Evolutionary conservation across 768 basidiomycete species (phyloP).

Genomic region (Suillus discolor): DNA sequence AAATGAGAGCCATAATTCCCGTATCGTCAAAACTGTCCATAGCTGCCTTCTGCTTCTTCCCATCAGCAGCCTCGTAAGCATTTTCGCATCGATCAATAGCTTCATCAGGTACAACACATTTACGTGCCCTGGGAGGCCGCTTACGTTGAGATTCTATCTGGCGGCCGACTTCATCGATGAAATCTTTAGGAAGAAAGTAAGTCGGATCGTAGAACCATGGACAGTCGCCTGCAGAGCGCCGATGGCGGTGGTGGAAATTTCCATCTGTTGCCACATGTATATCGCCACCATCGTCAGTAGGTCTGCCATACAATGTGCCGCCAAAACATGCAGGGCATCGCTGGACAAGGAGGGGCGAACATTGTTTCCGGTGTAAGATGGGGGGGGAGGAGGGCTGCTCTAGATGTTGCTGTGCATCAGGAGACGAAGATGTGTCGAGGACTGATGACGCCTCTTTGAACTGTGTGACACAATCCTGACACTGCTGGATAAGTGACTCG

Average conservation of each 20-base stretch:
- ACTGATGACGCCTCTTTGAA: not conserved
- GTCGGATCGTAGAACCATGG: slow-evolving; percentile 33
- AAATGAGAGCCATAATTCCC: slow-evolving; percentile 41
- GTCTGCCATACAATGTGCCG: slow-evolving; percentile 16
- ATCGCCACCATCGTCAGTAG: slow-evolving; percentile 30
- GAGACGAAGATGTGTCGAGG: not conserved
- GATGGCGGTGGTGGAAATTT: slow-evolving; percentile 43
- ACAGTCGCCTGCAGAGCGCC: slow-evolving; percentile 30
- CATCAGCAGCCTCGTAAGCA: slow-evolving; percentile 36
- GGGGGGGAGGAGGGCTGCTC: not conserved
- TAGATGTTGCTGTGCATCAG: not conserved
- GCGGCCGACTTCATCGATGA: slow-evolving; percentile 35
- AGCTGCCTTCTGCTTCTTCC: slow-evolving; percentile 29
- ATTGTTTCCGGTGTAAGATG: not conserved
- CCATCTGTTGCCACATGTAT: slow-evolving; percentile 41
- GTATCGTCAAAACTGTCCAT: slow-evolving; percentile 34
- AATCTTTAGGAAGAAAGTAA: slow-evolving; percentile 36
- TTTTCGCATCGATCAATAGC: slow-evolving; percentile 39
- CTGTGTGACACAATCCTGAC: not conserved
- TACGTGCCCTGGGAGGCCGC: slow-evolving; percentile 2
- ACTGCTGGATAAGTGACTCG: slow-evolving; percentile 11
- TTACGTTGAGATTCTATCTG: slow-evolving; percentile 29
- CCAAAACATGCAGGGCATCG: slow-evolving; percentile 36
- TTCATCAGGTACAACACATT: slow-evolving; percentile 32
- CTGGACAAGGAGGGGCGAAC: slow-evolving; percentile 13